phyloP scores from a whole-genome alignment of 345 rosid genomes.

The Salix suchowensis region DNA sequence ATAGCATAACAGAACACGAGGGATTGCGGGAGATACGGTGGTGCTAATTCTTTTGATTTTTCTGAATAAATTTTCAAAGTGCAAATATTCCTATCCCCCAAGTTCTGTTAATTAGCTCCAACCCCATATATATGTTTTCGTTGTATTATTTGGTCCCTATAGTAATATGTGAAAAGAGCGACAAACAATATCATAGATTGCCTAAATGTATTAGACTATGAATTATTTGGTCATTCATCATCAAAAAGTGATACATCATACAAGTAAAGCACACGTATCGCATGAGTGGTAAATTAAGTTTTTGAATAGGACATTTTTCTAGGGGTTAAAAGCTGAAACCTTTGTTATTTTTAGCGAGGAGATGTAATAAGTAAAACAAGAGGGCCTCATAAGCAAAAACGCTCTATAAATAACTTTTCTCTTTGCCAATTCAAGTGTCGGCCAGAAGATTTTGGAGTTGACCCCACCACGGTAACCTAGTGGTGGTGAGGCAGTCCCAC shows the following conservation, averaged over 20 bases:
- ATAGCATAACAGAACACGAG: neutral
- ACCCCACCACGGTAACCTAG: conserved; percentile 31
- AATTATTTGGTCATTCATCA: neutral
- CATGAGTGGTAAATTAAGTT: neutral
- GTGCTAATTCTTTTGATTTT: neutral
- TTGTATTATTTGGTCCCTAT: neutral
- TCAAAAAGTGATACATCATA: neutral
- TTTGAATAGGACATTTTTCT: neutral
- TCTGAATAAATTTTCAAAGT: neutral
- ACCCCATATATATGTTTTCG: neutral
- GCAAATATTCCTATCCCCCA: neutral
- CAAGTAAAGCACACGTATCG: neutral
- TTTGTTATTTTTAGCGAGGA: neutral
- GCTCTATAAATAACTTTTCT: neutral
- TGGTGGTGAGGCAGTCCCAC: conserved; percentile 23
- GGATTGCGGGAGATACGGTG: neutral
- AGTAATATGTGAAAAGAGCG: too few species aligned
- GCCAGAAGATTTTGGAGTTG: conserved; percentile 23
- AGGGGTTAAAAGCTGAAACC: neutral
- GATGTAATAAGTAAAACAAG: neutral
- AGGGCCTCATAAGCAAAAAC: conserved; percentile 7
- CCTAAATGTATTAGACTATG: neutral
- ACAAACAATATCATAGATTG: too few species aligned
- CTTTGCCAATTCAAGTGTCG: conserved; percentile 30
- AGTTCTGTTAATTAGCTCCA: neutral